phyloP scores from a whole-genome alignment of 2,329 filamentous ascomycete species.

The Aspergillus quadricinctus region DNA sequence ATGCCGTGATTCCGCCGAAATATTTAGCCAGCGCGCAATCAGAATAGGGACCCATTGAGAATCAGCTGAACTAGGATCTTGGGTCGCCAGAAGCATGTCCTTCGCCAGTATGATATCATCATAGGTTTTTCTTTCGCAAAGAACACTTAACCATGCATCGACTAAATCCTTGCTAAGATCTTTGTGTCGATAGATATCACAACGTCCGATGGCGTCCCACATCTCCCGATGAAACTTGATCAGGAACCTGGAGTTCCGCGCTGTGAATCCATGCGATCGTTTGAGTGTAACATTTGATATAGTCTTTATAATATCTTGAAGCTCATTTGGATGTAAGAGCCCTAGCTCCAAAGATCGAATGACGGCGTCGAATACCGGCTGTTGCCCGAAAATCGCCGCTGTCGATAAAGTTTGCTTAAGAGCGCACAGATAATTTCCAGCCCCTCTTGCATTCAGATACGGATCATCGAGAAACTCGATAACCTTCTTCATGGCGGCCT shows the following conservation, averaged over 20 bases:
- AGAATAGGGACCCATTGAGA: slow-evolving; percentile 23
- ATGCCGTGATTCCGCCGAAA: slow-evolving; percentile 3
- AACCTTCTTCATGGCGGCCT: slow-evolving; percentile 19
- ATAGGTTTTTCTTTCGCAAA: slow-evolving; percentile 14
- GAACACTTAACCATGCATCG: slow-evolving; percentile 28
- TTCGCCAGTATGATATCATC: slow-evolving; percentile 22
- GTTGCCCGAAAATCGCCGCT: slow-evolving; percentile 13
- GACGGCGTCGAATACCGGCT: slow-evolving; percentile 23
- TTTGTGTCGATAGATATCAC: slow-evolving; percentile 29
- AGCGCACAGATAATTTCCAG: slow-evolving; percentile 31
- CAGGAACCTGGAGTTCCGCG: slow-evolving; percentile 14
- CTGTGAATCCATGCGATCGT: slow-evolving; percentile 10
- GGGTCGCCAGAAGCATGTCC: slow-evolving; percentile 29
- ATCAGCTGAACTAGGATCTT: slow-evolving; percentile 7
- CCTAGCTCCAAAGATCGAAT: slow-evolving; percentile 32
- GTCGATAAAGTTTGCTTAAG: slow-evolving; percentile 23
- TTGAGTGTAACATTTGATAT: slow-evolving; percentile 17
- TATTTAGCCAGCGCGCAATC: slow-evolving; percentile 24
- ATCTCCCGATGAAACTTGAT: slow-evolving; percentile 25
- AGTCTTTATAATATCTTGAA: slow-evolving; percentile 28
- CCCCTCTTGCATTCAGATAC: slow-evolving; percentile 30
- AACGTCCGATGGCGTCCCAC: slow-evolving; percentile 36
- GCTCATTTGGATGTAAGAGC: slow-evolving; percentile 28
- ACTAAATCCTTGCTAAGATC: slow-evolving; percentile 29
- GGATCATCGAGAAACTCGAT: slow-evolving; percentile 34